Base-by-base conservation (phyloP, 768 basidiomycete genomes). In the Mycena maculata region DNA sequence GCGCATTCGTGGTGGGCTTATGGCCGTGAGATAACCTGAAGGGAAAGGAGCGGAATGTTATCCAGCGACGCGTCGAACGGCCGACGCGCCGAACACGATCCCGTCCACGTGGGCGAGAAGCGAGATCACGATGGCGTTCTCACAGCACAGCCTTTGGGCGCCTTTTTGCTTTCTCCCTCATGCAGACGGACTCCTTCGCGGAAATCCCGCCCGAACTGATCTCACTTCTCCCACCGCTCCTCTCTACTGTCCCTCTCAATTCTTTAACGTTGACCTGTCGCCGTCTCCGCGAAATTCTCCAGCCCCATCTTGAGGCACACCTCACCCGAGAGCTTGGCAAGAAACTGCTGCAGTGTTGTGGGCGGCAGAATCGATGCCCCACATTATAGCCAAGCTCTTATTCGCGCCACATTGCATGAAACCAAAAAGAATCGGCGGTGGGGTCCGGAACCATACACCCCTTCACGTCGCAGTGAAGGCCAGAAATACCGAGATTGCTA, bases 191-290 rank as follows among this genome's bases (percentile, higher is more conserved):
- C 38, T 52, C 30, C 60, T 44, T 62, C n/a, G 42, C 36, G 5
- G 31, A 63, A 10, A 18, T 67, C 3, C 65, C 64, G 15, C 52
- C 65, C 22, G 65, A 67, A 25, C 65, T 67, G 3, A 41, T 67
- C 36, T 20, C 48, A 1, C 16, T 27, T 4, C 42, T 59, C 28
- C 9, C 57, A 4, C 33, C 49, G 2, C 47, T 16, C 6, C 49
- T 60, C 38, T 27, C 58, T 6, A 60, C 50, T 1, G 13, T 13
- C 18, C 39, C 48, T 31, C 64, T 66, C 3, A 66, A 66, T 22
- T 30, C 49, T 11, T 31, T 66, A 16, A 42, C 52, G 6, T n/a
- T 20, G 23, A 44, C 52, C 52, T 53, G 49, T 13, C 44, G 28
- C 38, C 38, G 56, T 13, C 36, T 60, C 4, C 58, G 55, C 52